Base-by-base conservation (phyloP, 75 land plant species). In the Pinus albicaulis region DNA sequence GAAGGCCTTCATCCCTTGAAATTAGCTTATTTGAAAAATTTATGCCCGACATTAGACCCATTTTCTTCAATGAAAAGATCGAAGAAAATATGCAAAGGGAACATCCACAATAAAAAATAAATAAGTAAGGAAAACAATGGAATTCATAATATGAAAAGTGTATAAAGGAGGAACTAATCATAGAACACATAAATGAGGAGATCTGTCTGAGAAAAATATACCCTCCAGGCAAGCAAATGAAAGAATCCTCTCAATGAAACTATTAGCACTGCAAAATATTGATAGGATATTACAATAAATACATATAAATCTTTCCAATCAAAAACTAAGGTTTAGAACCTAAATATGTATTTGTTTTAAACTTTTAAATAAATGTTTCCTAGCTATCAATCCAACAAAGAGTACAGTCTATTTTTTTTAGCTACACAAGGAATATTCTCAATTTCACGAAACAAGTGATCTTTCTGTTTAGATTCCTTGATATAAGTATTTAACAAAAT, bases 181-280 rank as follows among this genome's bases (percentile, higher is more conserved):
- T 8, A 77, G 23, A 44, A 22, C 41, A 14, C 14, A 44, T 57
- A 57, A 57, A 57, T 2, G 25, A 48, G 0, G 28, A 69, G 15
- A 86, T 86, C 88, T 86, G 14, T 94, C 97, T 36, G 92, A 91
- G 81, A 91, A 94, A 80, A 94, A 94, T 17, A 94, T 92, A 16
- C 94, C 97, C 75, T 91, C 94, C 61, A 94, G 94, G 78, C 94
- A 89, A 17, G 97, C 94, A 73, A 94, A 94, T 11, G 90, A 94
- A 23, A 94, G 72, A 34, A 94, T 64, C 31, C 97, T 83, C 77
- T 94, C 94, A 15, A 94, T 90, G 71, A 94, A 94, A 14, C 83
- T 56, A 55, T 85, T 83, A 41, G 84, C 34, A 19, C 86, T 83
- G 82, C 34, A 72, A 10, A 58, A 69, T 16, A 36, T 56, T 13